These are phyloP conservation scores for Rhodamnia argentea DNA, from an alignment of 345 rosid genomes.

Conservation along the genomic window DNA sequence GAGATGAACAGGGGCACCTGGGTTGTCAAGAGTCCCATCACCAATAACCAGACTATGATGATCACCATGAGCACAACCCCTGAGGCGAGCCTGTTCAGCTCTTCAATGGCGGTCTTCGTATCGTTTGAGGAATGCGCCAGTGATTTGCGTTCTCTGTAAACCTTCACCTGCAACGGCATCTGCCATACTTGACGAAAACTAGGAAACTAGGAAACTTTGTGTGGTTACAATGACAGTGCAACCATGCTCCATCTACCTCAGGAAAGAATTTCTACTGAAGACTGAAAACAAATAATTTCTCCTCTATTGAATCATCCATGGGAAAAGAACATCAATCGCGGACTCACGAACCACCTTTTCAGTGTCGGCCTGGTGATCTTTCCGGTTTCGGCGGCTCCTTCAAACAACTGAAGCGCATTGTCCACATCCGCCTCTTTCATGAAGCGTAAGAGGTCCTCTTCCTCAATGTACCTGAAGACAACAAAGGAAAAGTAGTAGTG, in stretches of 20 bases:
- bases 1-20: slow-evolving; percentile 36
- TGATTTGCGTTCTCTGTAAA: slow-evolving; percentile 36
- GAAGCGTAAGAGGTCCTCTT: slow-evolving; percentile 51
- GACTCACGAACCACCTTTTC: slow-evolving; percentile 48
- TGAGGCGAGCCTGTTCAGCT: slow-evolving; percentile 39
- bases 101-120: slow-evolving; percentile 51
- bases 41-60: slow-evolving; percentile 25
- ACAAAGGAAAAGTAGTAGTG: background rate
- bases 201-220: background rate
- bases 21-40: slow-evolving; percentile 43
- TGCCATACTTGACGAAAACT: background rate
- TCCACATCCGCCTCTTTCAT: slow-evolving; percentile 42
- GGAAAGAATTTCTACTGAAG: background rate
- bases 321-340: background rate
- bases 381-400: slow-evolving; percentile 45
- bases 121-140: slow-evolving; percentile 50
- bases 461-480: slow-evolving; percentile 38
- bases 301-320: background rate
- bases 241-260: background rate
- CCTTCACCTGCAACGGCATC: slow-evolving; percentile 26
- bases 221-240: background rate
- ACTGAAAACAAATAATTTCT: background rate
- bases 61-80: slow-evolving; percentile 18
- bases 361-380: slow-evolving; percentile 6
- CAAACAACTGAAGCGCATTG: slow-evolving; percentile 26